A percentile compares a stretch with the other conserved stretches of the same genome.
Evolutionary conservation across 2,329 filamentous ascomycete genomes (phyloP).

Genomic region (Stylonectria norvegica): DNA sequence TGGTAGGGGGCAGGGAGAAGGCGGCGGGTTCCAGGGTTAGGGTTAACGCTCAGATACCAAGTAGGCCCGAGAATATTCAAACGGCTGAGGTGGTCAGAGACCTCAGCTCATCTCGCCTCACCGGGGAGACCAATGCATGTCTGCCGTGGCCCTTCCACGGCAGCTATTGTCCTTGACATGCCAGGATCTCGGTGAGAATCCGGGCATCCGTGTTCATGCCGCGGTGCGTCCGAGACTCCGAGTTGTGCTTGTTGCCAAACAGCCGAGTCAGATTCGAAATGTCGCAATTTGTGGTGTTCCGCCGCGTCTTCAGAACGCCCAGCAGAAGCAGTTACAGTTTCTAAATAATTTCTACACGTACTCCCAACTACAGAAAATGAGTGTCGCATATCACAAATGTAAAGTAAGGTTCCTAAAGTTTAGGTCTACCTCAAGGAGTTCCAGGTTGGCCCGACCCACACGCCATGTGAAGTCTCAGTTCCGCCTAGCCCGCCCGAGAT

Average conservation of each 20-base stretch:
- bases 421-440: too few relatives aligned
- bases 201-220: too few relatives aligned
- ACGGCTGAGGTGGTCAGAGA: conserved; percentile 1
- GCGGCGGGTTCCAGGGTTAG: not conserved
- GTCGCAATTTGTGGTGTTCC: too few relatives aligned
- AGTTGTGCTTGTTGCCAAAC: too few relatives aligned
- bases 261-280: too few relatives aligned
- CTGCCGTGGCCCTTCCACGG: not conserved
- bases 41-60: not conserved
- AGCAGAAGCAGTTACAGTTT: too few relatives aligned
- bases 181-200: not conserved
- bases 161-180: not conserved
- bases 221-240: too few relatives aligned
- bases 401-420: too few relatives aligned
- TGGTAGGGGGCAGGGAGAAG: not conserved
- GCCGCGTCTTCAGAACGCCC: too few relatives aligned
- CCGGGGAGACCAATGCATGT: not conserved
- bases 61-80: not conserved
- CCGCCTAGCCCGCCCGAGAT: conserved; percentile 18
- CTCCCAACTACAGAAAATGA: too few relatives aligned
- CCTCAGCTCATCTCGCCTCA: not conserved
- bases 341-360: too few relatives aligned
- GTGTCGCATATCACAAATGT: too few relatives aligned
- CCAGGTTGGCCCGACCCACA: conserved; percentile 12
- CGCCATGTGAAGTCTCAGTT: conserved; percentile 20